Evolutionary conservation across 2,329 filamentous ascomycete species (phyloP), one percentile per base, ranked within the genome.

Genomic region (Didymella exigua): DNA sequence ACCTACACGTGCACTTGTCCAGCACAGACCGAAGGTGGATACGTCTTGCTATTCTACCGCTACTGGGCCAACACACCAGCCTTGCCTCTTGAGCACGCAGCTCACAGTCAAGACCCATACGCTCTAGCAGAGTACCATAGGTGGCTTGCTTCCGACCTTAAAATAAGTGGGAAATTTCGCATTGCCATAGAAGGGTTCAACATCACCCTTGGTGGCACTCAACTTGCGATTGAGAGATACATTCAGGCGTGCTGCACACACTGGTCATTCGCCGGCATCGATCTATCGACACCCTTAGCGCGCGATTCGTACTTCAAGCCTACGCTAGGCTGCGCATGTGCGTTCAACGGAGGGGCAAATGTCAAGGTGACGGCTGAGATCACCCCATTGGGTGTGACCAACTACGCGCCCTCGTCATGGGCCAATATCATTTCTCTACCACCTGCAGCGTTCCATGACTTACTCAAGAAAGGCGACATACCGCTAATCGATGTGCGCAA

Each of bases 131-230:
- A 40, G 13, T 67, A 59, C 18, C 62, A 67, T 33, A 40, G 23
- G 26, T 33, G 56, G 5, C 48, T 63, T 6, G 31, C 58, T 21
- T 29, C 52, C 2, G 44, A 41, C 7, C 51, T 63, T 14, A 18
- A 46, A 16, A 46, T 66, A 29, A 53, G 56, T 5, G 65, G 63
- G 5, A 67, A 67, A 40, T 60, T 67, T 24, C 54, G 65, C 19
- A 54, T 66, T 19, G 61, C 65, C 6, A 45, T n/a, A n/a, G 65
- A 67, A 54, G 65, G 65, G 1, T 66, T 59, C 53, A 67, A 67
- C 27, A 58, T 67, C 54, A 66, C 65, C 2, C 52, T 67, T 14
- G 65, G 59, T 27, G 65, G 65, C 11, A 60, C 56, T 10, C 38
- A 33, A 24, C 24, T 43, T 11, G 51, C 56, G 2, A 63, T 63